Evolutionary conservation across 2,329 filamentous ascomycete genomes (phyloP), one percentile per base, ranked within the genome.

Genomic region (Cyanodermella asteris): DNA sequence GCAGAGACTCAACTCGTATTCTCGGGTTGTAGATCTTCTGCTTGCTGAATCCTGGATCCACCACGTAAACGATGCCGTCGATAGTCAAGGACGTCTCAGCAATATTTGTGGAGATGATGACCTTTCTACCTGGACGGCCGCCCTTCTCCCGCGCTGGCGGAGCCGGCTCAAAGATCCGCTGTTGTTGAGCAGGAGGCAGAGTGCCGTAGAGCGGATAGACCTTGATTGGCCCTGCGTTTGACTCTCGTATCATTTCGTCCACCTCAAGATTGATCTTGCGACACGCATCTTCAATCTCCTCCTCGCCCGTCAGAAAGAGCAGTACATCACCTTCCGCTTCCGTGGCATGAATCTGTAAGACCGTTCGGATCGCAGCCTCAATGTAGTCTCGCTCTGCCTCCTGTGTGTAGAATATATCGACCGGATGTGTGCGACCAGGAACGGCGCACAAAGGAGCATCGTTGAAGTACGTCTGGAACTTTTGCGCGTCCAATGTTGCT

Each of bases 21-120:
- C 87, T 72, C 13, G 87, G 84, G 49, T 97, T 94, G 59, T 94
- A 97, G 34, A 94, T 87, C 53, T 94, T 97, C 44, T 97, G 87
- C 56, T 97, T 97, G 55, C 81, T 91, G 57, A 97, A 97, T 18
- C 87, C 87, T 3, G 87, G 84, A 42, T 97, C 87, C n/a, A 97
- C 84, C 17, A 97, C 87, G 43, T 93, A 97, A 18, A 97, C 87
- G 34, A 97, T 97, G 45, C 87, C 87, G 44, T 97, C 87, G 32
- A 97, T 97, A 23, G 87, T 97, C 50, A 97, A 66, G 41, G 74
- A 84, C 0, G 87, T 97, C 56, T 97, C 87, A 22, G 87, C 87
- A 49, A 97, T 97, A 50, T 97, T 97, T 36, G 87, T 97, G 7
- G 82, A 78, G 16, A 97, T 64, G 38, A 97, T 90, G 44, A 72